A percentile compares a stretch with the other conserved stretches of the same genome.
Evolutionary conservation across 768 basidiomycete species (phyloP).

Genomic region (Leccinum barrowsii): DNA sequence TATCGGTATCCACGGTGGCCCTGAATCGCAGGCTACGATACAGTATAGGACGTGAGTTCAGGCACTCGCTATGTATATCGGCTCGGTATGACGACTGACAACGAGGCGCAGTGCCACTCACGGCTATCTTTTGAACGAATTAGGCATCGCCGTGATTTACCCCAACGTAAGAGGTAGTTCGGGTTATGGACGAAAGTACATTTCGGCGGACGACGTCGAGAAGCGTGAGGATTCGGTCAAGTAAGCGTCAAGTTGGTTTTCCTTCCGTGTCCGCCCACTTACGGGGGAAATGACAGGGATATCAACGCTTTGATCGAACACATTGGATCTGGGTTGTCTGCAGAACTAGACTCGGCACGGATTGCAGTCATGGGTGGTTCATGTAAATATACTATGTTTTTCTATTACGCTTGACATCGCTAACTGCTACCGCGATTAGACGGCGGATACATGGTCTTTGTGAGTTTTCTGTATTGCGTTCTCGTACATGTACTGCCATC

Average conservation of each 20-base stretch:
- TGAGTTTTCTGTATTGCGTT: slow-evolving; percentile 14
- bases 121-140: slow-evolving; percentile 40
- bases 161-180: slow-evolving; percentile 43
- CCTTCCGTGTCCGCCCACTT: not conserved
- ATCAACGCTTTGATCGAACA: slow-evolving; percentile 37
- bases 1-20: slow-evolving; percentile 41
- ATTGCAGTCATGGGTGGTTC: slow-evolving; percentile 43
- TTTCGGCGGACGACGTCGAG: slow-evolving; percentile 38
- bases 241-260: slow-evolving; percentile 17
- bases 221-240: slow-evolving; percentile 44
- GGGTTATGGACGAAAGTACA: slow-evolving; percentile 40
- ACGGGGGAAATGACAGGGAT: slow-evolving; percentile 26
- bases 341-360: slow-evolving; percentile 33
- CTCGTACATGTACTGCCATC: not conserved
- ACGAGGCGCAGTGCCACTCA: slow-evolving; percentile 29
- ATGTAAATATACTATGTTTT: slow-evolving; percentile 24
- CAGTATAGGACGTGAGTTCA: slow-evolving; percentile 30
- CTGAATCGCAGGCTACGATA: slow-evolving; percentile 35
- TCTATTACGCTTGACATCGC: not conserved
- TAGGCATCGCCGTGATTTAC: slow-evolving; percentile 39
- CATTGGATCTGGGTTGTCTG: slow-evolving; percentile 30
- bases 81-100: not conserved
- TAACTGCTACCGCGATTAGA: slow-evolving; percentile 19
- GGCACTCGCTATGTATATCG: not conserved
- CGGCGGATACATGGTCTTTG: slow-evolving; percentile 41